A percentile compares a stretch with the other conserved stretches of the same genome.
phyloP scores from a whole-genome alignment of 2,329 filamentous ascomycete genomes.

The Cryphonectria radicalis region DNA sequence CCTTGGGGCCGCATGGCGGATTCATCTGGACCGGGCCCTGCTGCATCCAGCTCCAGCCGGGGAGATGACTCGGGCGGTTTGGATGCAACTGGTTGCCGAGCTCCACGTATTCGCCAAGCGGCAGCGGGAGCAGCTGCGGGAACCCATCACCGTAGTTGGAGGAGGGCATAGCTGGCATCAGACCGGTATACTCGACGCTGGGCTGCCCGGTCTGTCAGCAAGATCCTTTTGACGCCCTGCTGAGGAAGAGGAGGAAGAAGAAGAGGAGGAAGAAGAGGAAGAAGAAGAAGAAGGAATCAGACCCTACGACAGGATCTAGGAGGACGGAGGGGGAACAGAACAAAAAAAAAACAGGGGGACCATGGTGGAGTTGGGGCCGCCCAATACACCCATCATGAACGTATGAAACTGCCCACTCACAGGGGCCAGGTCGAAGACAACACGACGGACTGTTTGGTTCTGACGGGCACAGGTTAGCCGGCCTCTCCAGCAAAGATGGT shows the following conservation, averaged over 20 bases:
- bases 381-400: neutral
- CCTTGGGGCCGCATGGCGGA: neutral
- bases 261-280: too few relatives aligned
- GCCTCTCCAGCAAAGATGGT: neutral
- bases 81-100: neutral
- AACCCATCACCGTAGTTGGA: too few relatives aligned
- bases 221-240: neutral
- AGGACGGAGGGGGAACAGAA: too few relatives aligned
- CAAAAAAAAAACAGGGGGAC: neutral
- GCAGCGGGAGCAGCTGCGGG: neutral
- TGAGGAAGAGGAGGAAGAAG: neutral
- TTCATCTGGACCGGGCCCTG: neutral
- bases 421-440: neutral
- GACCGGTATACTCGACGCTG: neutral
- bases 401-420: neutral
- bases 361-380: neutral
- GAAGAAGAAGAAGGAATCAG: neutral
- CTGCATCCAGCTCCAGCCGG: too few relatives aligned
- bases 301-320: too few relatives aligned
- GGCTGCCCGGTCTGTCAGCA: neutral
- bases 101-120: neutral
- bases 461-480: neutral
- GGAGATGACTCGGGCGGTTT: neutral
- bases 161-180: neutral
- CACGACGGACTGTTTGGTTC: neutral